Percentiles rank a stretch among this genome's conserved stretches.
phyloP scores from a whole-genome alignment of 2,329 filamentous ascomycete species.

The Fusarium torreyae region DNA sequence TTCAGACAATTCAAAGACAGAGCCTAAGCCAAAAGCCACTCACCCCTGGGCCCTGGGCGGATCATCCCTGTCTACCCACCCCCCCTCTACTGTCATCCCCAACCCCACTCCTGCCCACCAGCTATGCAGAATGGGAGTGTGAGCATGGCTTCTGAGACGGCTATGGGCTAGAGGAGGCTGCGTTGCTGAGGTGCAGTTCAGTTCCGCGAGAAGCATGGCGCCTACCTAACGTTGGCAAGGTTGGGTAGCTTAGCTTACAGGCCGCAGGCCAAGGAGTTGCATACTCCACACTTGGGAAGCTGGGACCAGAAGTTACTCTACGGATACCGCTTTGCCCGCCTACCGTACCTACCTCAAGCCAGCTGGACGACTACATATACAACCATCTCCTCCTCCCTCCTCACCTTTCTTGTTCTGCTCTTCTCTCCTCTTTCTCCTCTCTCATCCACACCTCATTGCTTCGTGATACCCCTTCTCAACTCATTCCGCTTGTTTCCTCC shows the following conservation, averaged over 20 bases:
- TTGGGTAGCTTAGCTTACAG: conserved; percentile 21
- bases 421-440: conserved; percentile 45
- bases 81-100: conserved; percentile 45
- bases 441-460: conserved; percentile 47
- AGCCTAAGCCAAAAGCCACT: conserved; percentile 10
- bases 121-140: conserved; percentile 17
- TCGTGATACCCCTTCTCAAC: conserved; percentile 50
- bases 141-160: conserved; percentile 31
- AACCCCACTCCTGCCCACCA: conserved; percentile 44
- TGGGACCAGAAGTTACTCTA: conserved; percentile 31
- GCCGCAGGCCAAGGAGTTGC: conserved; percentile 6
- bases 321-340: conserved; percentile 39
- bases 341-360: conserved; percentile 14
- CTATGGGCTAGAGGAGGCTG: conserved; percentile 16
- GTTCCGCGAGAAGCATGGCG: conserved; percentile 5
- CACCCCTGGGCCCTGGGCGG: conserved; percentile 10
- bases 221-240: conserved; percentile 22
- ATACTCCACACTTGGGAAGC: conserved; percentile 39
- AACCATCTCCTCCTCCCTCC: conserved; percentile 41
- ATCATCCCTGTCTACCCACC: conserved; percentile 34
- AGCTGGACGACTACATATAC: conserved; percentile 47
- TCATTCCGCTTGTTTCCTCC: conserved; percentile 34
- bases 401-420: conserved; percentile 40
- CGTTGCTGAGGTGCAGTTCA: conserved; percentile 19
- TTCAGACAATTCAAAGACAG: conserved; percentile 6